A percentile compares a stretch with the other conserved stretches of the same genome.
Conservation (phyloP, 768 basidiomycete genomes). For the Trametes sanguinea region DNA sequence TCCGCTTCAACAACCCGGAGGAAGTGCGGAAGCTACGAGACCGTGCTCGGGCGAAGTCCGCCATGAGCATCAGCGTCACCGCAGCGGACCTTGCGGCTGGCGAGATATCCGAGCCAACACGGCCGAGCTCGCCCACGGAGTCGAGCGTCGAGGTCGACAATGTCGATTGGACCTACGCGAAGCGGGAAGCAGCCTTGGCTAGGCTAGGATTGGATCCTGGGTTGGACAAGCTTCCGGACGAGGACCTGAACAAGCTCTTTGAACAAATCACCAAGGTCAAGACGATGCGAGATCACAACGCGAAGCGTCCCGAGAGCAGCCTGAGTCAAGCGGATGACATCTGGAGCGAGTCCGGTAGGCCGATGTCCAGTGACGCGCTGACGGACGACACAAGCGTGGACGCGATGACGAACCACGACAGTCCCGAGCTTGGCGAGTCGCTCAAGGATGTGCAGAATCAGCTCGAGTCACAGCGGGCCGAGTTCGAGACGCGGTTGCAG, state of each 20-base stretch:
- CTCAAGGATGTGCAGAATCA: constrained; percentile 74
- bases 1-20: constrained; percentile 95
- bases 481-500: constrained; percentile 59
- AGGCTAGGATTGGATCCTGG: constrained; percentile 85
- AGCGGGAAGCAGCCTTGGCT: constrained; percentile 89
- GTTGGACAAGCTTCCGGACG: constrained; percentile 90
- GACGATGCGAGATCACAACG: constrained; percentile 79
- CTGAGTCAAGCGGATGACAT: constrained; percentile 83
- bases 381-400: constrained; percentile 91
- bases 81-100: constrained; percentile 64
- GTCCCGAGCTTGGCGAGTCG: constrained; percentile 66
- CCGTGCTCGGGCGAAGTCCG: constrained; percentile 73
- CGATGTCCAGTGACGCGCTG: constrained; percentile 70
- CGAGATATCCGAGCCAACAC: constrained; percentile 56
- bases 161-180: constrained; percentile 97
- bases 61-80: constrained; percentile 62
- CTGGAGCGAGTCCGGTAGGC: constrained; percentile 88
- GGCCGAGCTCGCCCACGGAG: constrained; percentile 78
- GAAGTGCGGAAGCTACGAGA: constrained; percentile 91
- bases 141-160: constrained; percentile 68
- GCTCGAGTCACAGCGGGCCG: constrained; percentile 52
- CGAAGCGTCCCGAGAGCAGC: constrained; percentile 86
- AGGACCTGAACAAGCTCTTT: constrained; percentile 90
- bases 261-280: constrained; percentile 94
- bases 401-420: constrained; percentile 55